Conservation (phyloP, 306 rosid species). For the Quillaja saponaria region DNA sequence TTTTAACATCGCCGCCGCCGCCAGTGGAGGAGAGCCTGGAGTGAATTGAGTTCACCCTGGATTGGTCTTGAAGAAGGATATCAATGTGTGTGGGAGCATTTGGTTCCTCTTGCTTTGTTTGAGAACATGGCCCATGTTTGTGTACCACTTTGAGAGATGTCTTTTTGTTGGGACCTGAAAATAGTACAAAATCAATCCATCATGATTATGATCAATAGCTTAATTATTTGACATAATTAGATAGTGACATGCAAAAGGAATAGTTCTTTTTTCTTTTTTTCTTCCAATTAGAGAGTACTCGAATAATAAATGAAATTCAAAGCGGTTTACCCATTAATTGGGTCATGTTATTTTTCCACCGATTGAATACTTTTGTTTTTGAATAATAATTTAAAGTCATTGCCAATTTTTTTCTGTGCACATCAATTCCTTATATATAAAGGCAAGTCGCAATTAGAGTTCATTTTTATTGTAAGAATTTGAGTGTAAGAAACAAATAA, state of each 20-base stretch:
- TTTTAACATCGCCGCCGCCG: not conserved
- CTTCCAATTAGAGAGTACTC: not conserved
- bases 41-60: slow-evolving; percentile 46
- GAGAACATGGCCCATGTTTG: slow-evolving; percentile 62
- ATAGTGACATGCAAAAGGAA: too few species aligned
- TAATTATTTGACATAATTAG: not conserved
- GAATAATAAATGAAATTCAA: not conserved
- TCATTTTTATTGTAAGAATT: too few species aligned
- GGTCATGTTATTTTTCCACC: slow-evolving; percentile 36
- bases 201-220: not conserved
- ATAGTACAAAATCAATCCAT: not conserved
- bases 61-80: slow-evolving; percentile 41
- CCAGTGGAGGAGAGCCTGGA: slow-evolving; percentile 17
- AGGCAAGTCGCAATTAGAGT: too few species aligned
- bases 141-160: slow-evolving; percentile 48
- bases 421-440: too few species aligned
- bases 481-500: too few species aligned
- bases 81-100: slow-evolving; percentile 14
- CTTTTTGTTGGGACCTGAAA: slow-evolving; percentile 36
- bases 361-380: too few species aligned
- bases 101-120: slow-evolving; percentile 12
- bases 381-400: too few species aligned
- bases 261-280: too few species aligned
- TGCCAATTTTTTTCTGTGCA: too few species aligned
- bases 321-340: slow-evolving; percentile 3